These are phyloP conservation scores for Talaromyces pinophilus DNA, from an alignment of 2,329 filamentous ascomycete genomes.

Conservation along the genomic window DNA sequence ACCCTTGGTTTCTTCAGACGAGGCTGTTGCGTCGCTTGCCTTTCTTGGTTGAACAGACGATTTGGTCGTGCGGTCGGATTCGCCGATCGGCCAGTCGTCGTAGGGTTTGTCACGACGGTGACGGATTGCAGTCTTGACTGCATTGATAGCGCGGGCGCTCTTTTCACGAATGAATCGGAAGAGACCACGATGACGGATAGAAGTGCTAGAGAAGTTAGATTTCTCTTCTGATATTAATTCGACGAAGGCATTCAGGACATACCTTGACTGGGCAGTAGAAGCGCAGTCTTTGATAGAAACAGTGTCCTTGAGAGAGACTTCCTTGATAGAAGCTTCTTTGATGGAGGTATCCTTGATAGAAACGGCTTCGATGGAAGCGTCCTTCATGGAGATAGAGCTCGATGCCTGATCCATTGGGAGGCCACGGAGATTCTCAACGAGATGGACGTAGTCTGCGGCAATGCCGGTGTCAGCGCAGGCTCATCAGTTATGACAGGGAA, in stretches of 20 bases:
- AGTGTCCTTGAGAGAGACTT: neutral
- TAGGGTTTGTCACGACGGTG: neutral
- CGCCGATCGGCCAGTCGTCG: neutral
- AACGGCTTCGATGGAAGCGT: neutral
- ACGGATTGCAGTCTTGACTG: conserved; percentile 17
- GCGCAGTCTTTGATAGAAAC: neutral
- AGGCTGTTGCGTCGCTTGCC: conserved; percentile 35
- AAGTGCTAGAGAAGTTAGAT: neutral
- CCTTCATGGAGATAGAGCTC: conserved; percentile 7
- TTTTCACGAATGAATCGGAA: conserved; percentile 8
- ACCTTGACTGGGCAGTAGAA: conserved; percentile 13
- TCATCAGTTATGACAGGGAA: neutral
- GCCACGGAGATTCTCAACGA: conserved; percentile 5
- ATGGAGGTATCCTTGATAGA: neutral
- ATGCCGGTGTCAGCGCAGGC: neutral
- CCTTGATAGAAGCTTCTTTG: neutral
- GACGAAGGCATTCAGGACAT: neutral
- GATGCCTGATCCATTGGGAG: conserved; percentile 10
- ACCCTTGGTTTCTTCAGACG: conserved; percentile 37
- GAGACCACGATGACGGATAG: conserved; percentile 1
- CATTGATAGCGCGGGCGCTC: conserved; percentile 5
- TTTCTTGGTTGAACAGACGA: conserved; percentile 29
- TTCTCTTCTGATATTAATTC: neutral
- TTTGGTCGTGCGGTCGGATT: neutral
- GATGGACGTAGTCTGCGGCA: neutral